Evolutionary conservation across 495 filamentous ascomycete genomes (phyloP).

Genomic region (Aspergillus asperescens): DNA sequence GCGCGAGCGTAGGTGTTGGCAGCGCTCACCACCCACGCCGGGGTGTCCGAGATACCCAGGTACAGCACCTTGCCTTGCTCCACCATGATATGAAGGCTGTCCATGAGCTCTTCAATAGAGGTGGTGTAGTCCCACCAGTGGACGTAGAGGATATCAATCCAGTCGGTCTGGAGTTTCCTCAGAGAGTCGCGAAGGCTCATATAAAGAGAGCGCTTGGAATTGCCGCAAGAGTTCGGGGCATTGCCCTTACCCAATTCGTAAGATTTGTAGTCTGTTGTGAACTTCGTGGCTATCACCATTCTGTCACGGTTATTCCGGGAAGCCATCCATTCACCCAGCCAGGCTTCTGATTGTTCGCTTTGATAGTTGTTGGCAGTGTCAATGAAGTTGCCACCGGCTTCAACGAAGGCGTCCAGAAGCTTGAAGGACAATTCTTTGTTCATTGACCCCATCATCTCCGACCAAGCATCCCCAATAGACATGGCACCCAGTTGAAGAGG

Average conservation of each 20-base stretch:
- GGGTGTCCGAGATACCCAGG: conserved; percentile 41
- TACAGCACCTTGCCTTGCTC: conserved; percentile 43
- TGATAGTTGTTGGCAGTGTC: conserved; percentile 55
- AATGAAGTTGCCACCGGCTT: conserved; percentile 50
- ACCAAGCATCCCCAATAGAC: conserved; percentile 56
- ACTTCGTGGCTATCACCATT: conserved; percentile 73
- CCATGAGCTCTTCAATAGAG: conserved; percentile 42
- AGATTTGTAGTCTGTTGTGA: conserved; percentile 37
- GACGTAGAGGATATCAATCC: conserved; percentile 51
- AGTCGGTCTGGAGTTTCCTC: conserved; percentile 59
- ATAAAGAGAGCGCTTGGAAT: conserved; percentile 52
- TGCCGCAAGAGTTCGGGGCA: conserved; percentile 52
- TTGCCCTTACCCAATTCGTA: conserved; percentile 27
- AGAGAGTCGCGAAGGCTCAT: conserved; percentile 50
- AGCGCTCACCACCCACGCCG: conserved; percentile 34
- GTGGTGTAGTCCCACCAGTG: conserved; percentile 46
- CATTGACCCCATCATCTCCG: conserved; percentile 46
- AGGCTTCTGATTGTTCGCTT: conserved; percentile 42
- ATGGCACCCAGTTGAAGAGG: conserved; percentile 59
- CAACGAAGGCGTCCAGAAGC: conserved; percentile 50
- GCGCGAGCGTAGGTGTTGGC: conserved; percentile 34
- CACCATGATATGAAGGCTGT: conserved; percentile 37
- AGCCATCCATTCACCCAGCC: conserved; percentile 55
- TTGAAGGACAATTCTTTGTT: conserved; percentile 42
- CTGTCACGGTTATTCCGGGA: conserved; percentile 53